A percentile compares a stretch with the other conserved stretches of the same genome.
Evolutionary conservation across 2,329 filamentous ascomycete genomes (phyloP).

Genomic region (Neobulgaria alba): DNA sequence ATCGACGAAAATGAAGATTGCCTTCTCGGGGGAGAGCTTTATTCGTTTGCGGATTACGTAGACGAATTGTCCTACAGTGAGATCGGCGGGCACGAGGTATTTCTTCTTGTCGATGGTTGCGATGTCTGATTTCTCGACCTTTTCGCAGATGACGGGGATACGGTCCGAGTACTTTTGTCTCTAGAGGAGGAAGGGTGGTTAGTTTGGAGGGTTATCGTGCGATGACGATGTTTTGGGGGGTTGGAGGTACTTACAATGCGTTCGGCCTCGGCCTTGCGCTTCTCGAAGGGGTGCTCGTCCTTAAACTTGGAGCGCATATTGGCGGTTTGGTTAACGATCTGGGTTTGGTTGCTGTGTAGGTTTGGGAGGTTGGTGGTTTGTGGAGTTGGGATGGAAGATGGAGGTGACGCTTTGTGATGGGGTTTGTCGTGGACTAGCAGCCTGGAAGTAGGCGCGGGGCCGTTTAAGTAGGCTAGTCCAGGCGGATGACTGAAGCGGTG

Average conservation of each 20-base stretch:
- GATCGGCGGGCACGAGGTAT: constrained; percentile 93
- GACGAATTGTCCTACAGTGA: constrained; percentile 98
- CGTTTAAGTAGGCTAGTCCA: background rate
- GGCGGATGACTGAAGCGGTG: background rate
- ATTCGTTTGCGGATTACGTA: constrained; percentile 99
- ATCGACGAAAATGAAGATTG: constrained; percentile 99
- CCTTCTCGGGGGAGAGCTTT: constrained; percentile 98
- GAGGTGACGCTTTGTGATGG: constrained; percentile 5
- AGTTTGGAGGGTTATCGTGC: constrained; percentile 5
- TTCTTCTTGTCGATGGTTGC: constrained; percentile 99
- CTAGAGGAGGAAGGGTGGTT: constrained; percentile 16
- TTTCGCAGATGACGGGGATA: constrained; percentile 99
- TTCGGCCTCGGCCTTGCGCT: constrained; percentile 99
- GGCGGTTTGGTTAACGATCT: constrained; percentile 31
- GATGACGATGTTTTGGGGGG: constrained; percentile 3
- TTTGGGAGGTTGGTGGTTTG: constrained; percentile 1
- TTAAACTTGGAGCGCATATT: constrained; percentile 99
- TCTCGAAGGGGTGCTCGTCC: constrained; percentile 99
- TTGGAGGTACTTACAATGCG: constrained; percentile 38
- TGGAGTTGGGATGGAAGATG: constrained; percentile 1
- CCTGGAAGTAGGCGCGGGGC: background rate
- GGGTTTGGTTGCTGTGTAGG: constrained; percentile 1
- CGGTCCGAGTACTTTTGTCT: constrained; percentile 98
- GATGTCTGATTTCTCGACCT: constrained; percentile 98
- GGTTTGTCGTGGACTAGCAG: background rate